Base-by-base conservation (phyloP, 2,329 filamentous ascomycete genomes). In the Colletotrichum spaethianum region DNA sequence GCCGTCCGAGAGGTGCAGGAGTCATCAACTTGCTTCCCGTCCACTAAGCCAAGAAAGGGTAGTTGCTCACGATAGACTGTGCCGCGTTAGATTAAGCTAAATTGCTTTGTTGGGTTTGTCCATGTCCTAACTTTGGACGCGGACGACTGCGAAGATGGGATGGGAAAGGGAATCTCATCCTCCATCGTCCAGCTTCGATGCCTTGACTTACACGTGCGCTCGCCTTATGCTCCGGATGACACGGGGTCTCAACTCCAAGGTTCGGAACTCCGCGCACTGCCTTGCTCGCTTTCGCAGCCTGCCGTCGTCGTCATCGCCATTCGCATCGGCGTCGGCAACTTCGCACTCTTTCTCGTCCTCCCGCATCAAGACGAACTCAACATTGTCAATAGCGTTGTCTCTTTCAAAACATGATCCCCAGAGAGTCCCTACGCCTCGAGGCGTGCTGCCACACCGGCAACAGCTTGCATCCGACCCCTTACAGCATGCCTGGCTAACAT, bases 141-240 rank as follows among this genome's bases (percentile, higher is more conserved):
- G n/a, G 38, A 36, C 33, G 60, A 36, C 23, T 8, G 28, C 23
- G 42, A 16, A 62, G 50, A 63, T 26, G 63, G 38, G 46, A 55
- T 62, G 52, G 63, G 67, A 16, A 71, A 63, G 69, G 50, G 36
- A 68, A 57, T 67, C 64, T 63, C 33, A 42, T 53, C 57, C 59
- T 52, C 46, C 64, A 63, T 63, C 33, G 50, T n/a, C 20, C 14
- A 50, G 16, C 7, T 26, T 38, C 18, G 44, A 7, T 4, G 9
- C 50, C 6, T n/a, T n/a, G 8, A 55, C 16, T 31, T 6, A 18
- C 28, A 33, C 18, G 18, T 33, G 26, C 50, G 1, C 28, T 53
- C 28, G 46, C 11, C 23, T 26, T 18, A 12, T 28, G 28, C 8
- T 8, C 12, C n/a, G 52, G 28, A 55, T n/a, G 28, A 11, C 20